A percentile compares a stretch with the other conserved stretches of the same genome.
Conservation (phyloP, 2,329 filamentous ascomycete genomes). For the Aspergillus pseudoviridinutans region DNA sequence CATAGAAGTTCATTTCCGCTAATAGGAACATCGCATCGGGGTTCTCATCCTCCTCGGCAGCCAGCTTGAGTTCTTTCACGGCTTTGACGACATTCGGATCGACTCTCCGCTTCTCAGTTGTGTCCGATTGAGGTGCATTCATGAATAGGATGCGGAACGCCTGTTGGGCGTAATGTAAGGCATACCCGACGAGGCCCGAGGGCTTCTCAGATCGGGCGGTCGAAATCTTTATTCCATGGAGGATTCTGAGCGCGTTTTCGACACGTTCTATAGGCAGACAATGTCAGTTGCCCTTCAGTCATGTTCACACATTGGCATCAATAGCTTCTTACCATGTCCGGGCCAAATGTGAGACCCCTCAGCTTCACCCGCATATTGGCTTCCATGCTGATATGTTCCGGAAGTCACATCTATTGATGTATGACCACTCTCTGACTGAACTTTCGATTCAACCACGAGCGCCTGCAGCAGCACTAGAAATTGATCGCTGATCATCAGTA, state of each 20-base stretch:
- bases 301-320: not conserved
- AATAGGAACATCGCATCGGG: conserved; percentile 85
- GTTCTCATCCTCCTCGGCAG: conserved; percentile 50
- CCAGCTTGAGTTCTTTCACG: conserved; percentile 55
- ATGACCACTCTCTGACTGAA: conserved; percentile 14
- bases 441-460: conserved; percentile 23
- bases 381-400: conserved; percentile 15
- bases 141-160: conserved; percentile 62
- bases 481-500: conserved; percentile 2
- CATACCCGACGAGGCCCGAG: conserved; percentile 54
- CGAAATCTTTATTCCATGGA: conserved; percentile 26
- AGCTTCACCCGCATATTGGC: conserved; percentile 18
- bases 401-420: conserved; percentile 13
- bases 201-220: conserved; percentile 42
- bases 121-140: conserved; percentile 53
- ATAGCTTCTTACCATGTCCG: conserved; percentile 26
- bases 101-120: conserved; percentile 32
- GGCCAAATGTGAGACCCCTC: conserved; percentile 15
- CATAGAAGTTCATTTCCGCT: conserved; percentile 94
- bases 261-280: conserved; percentile 25
- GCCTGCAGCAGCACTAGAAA: conserved; percentile 30
- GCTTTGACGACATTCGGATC: conserved; percentile 51
- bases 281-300: not conserved
- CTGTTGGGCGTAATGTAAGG: conserved; percentile 59
- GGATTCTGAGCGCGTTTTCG: conserved; percentile 26